Conservation (phyloP, 192 early-diverging fungal genomes). For the Ambispora gerdemannii region DNA sequence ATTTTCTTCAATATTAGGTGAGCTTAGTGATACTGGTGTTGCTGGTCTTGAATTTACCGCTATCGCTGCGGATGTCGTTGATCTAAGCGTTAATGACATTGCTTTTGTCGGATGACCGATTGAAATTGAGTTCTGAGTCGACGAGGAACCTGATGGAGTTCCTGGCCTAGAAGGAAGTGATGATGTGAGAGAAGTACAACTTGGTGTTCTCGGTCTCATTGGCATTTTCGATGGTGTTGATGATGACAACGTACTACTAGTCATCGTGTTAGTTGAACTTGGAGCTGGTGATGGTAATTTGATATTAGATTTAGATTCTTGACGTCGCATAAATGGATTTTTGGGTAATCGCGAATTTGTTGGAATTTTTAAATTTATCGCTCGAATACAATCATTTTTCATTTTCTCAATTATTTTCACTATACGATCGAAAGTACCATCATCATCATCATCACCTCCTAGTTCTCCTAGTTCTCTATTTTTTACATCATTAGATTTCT, state of each 20-base stretch:
- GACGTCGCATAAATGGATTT: neutral
- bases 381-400: constrained; percentile 22
- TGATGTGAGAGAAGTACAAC: neutral
- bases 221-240: constrained; percentile 9
- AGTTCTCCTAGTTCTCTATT: too few relatives aligned
- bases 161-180: neutral
- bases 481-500: neutral
- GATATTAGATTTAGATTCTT: neutral
- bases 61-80: neutral
- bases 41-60: neutral
- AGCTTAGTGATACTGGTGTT: neutral
- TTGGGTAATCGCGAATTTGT: constrained; percentile 9
- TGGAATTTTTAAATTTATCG: constrained; percentile 23
- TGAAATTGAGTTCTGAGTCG: neutral
- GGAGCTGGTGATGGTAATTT: neutral
- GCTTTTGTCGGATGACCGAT: neutral
- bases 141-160: neutral
- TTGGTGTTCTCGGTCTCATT: neutral
- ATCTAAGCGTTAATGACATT: neutral
- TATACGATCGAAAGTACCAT: constrained; percentile 19
- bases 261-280: neutral
- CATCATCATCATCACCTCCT: neutral
- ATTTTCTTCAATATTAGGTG: neutral
- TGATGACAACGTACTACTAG: neutral
- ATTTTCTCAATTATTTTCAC: constrained; percentile 25